Evolutionary conservation across 768 basidiomycete species (phyloP), one percentile per base, ranked within the genome.

Genomic region (Rhodosporidiobolus sp.): DNA sequence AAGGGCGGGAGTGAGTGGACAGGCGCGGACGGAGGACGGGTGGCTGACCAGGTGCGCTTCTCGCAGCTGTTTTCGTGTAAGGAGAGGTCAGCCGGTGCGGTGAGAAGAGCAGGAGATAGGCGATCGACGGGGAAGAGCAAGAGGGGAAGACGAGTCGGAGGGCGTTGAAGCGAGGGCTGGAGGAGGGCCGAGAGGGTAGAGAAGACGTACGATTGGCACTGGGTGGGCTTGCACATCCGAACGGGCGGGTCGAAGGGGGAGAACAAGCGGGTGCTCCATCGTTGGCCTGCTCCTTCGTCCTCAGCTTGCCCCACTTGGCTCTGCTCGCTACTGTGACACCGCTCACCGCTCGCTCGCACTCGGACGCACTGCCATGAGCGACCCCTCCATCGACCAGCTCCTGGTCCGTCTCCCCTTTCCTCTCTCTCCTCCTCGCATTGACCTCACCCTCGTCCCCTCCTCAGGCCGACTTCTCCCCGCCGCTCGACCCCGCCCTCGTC

Each of bases 401-500:
- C 8, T 28, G 43, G 56, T 53, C 20, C 38, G 46, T n/a, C 32
- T 30, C 26, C 11, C 38, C n/a, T 46, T 22, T 11, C 34, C 62
- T 11, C 48, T 38, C 17, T 43, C 38, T 3, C 38, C 11, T 22
- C 50, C 30, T 30, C 43, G 49, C 34, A 48, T 30, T 56, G 35
- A 67, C 35, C 65, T 57, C 8, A 30, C 49, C 58, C 53, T 50
- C 49, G 7, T n/a, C 49, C 24, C 24, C 45, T 43, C 9, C 24
- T 22, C 67, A 75, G 70, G 26, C 55, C 28, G 67, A 67, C 32
- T 72, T 63, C n/a, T 55, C 63, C 20, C 74, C 67, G 17, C 60
- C 50, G 2, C 48, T 75, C 48, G 74, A 72, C 30, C 34, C 67
- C 1, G 67, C 74, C 3, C 70, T 75, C 63, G 55, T 75, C n/a